Base-by-base conservation (phyloP, 306 rosid genomes). In the Medicago lupulina region DNA sequence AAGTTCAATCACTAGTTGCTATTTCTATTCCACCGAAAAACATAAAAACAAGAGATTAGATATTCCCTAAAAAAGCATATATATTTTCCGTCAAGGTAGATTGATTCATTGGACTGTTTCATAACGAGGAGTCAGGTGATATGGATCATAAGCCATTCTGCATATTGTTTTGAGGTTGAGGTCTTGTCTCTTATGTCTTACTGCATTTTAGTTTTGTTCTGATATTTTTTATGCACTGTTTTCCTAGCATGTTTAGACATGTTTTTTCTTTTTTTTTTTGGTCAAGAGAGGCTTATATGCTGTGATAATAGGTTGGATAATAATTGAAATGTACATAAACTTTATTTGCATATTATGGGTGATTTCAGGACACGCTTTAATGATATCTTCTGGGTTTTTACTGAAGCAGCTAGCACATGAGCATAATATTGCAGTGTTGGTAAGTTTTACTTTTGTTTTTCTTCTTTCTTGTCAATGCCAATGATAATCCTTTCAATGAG, bases 401-500 rank as follows among this genome's bases (percentile, higher is more conserved):
- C 80, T 91, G 77, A 94, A 94, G 92, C 90, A 86, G 77, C 62
- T 94, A 75, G 98, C 97, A 73, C 85, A 89, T 76, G 91, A 91
- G 79, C 84, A 91, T 76, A 88, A 91, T 79, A 61, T 94, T 77
- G 96, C 90, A 4, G 91, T 90, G 39, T 79, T 94, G 83, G 97
- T 90, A 79, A 75, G 86, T 78, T 74, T 70, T 67, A 17, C 41
- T 74, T 74, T 43, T 69, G 47, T 46, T 17, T 61, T 12, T 0
- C 18, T 46, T 81, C 67, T 13, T 57, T 76, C 75, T 8, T 21
- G 55, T 38, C 14, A 51, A 39, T 31, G 61, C 44, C 10, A 51
- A 39, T 78, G 69, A 77, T 44, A 74, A 51, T 66, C 68, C 47
- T 50, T 63, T 65, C 50, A 73, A 46, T 70, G 18, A 67, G 54